A percentile compares a stretch with the other conserved stretches of the same genome.
Evolutionary conservation across 495 filamentous ascomycete species (phyloP).

Genomic region (Penicillium tannophilum): DNA sequence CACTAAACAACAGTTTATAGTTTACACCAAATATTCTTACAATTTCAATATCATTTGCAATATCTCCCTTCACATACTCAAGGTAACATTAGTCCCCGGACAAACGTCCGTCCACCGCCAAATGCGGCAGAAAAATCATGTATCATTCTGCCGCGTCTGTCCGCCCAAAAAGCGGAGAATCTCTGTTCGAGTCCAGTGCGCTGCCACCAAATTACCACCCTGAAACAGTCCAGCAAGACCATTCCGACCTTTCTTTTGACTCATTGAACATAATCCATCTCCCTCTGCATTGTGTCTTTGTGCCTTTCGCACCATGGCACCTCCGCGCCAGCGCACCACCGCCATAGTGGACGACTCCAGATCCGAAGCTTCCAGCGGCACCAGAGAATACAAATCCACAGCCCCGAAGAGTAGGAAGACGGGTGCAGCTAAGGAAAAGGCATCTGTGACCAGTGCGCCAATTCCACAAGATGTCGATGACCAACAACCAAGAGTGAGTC

Average conservation of each 20-base stretch:
- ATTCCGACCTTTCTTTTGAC: not conserved
- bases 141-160: conserved; percentile 40
- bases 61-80: too few relatives aligned
- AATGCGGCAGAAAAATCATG: conserved; percentile 16
- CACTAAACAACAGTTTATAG: not conserved
- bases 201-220: conserved; percentile 9
- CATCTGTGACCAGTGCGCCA: conserved; percentile 42
- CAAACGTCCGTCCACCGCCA: conserved; percentile 15
- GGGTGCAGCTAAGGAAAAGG: conserved; percentile 32
- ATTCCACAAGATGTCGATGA: conserved; percentile 27
- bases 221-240: conserved; percentile 2
- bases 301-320: conserved; percentile 38
- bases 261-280: conserved; percentile 3
- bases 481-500: conserved; percentile 39
- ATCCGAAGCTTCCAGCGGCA: conserved; percentile 56
- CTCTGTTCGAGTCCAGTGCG: conserved; percentile 14
- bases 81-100: conserved; percentile 8
- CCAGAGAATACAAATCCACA: conserved; percentile 45
- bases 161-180: conserved; percentile 39
- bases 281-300: not conserved
- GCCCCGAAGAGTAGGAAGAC: conserved; percentile 39
- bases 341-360: conserved; percentile 53
- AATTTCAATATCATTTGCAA: not conserved
- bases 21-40: not conserved
- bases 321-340: conserved; percentile 49